phyloP scores from a whole-genome alignment of 768 basidiomycete genomes.

The Hortiboletus flavorubellus region DNA sequence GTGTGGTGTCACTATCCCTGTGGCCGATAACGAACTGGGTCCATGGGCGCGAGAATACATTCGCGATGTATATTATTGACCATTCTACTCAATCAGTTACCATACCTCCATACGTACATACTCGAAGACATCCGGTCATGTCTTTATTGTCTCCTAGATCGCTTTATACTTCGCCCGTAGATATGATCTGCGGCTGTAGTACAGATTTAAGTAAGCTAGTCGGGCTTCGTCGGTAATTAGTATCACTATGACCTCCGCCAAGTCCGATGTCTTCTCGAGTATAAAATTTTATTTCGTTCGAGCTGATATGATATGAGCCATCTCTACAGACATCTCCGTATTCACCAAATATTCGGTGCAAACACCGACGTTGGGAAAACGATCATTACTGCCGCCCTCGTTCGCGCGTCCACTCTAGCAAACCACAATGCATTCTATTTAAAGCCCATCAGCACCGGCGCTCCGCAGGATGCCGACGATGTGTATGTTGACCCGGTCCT shows the following conservation, averaged over 20 bases:
- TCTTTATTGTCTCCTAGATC: conserved; percentile 20
- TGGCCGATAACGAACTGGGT: conserved; percentile 35
- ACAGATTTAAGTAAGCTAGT: conserved; percentile 18
- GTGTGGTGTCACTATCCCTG: conserved; percentile 37
- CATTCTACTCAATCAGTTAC: neutral
- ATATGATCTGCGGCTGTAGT: conserved; percentile 16
- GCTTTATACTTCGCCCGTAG: conserved; percentile 4
- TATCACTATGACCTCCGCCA: no score
- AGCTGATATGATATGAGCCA: conserved; percentile 55
- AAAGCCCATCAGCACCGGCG: conserved; percentile 92
- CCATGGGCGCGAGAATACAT: conserved; percentile 40
- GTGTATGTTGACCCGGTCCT: conserved; percentile 44
- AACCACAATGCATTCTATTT: conserved; percentile 60
- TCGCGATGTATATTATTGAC: conserved; percentile 28
- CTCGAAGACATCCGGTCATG: conserved; percentile 26
- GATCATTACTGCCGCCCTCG: conserved; percentile 79
- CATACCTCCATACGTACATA: conserved; percentile 15
- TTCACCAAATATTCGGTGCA: conserved; percentile 92
- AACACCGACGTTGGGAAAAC: conserved; percentile 98
- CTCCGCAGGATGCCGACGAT: conserved; percentile 78
- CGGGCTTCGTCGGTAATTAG: neutral
- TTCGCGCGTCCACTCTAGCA: conserved; percentile 65
- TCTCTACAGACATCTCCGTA: conserved; percentile 79
- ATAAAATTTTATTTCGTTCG: neutral
- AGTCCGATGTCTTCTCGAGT: neutral